These are phyloP conservation scores for Sclerotinia nivalis DNA, from an alignment of 2,329 filamentous ascomycete species.

Conservation along the genomic window DNA sequence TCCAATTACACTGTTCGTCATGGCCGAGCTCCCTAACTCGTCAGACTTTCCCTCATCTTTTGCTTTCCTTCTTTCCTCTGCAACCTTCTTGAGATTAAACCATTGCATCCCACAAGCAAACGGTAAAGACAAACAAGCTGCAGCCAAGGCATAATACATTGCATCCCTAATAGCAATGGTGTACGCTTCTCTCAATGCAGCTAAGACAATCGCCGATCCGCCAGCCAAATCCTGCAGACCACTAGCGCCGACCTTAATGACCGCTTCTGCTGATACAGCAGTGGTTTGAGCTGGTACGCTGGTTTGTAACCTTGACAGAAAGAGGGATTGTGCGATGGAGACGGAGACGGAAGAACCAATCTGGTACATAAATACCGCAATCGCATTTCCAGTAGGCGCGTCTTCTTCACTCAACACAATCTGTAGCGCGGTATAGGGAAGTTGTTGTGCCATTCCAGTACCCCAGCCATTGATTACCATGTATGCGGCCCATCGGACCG, in stretches of 20 bases:
- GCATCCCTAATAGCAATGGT: constrained; percentile 9
- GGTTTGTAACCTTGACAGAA: constrained; percentile 18
- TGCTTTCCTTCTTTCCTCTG: constrained; percentile 1
- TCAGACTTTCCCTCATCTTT: neutral
- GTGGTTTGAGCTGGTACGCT: neutral
- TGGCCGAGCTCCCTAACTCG: neutral
- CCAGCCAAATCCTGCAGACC: neutral
- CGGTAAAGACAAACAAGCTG: constrained; percentile 3
- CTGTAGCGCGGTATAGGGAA: constrained; percentile 51
- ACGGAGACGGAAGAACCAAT: constrained; percentile 15
- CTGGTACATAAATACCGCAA: constrained; percentile 15
- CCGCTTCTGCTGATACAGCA: neutral
- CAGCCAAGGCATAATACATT: constrained; percentile 18
- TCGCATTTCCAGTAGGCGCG: constrained; percentile 10
- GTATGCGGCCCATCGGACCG: constrained; percentile 51
- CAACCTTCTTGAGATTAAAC: constrained; percentile 18
- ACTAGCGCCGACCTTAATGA: constrained; percentile 7
- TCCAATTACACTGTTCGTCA: neutral
- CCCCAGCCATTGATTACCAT: constrained; percentile 50
- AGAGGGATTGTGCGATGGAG: constrained; percentile 15
- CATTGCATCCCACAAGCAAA: constrained; percentile 20
- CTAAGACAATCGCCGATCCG: neutral
- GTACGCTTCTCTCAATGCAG: constrained; percentile 13
- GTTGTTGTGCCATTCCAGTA: constrained; percentile 48
- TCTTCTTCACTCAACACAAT: constrained; percentile 44